Evolutionary conservation across 2,329 filamentous ascomycete species (phyloP).

Genomic region (Exophiala viscosa): DNA sequence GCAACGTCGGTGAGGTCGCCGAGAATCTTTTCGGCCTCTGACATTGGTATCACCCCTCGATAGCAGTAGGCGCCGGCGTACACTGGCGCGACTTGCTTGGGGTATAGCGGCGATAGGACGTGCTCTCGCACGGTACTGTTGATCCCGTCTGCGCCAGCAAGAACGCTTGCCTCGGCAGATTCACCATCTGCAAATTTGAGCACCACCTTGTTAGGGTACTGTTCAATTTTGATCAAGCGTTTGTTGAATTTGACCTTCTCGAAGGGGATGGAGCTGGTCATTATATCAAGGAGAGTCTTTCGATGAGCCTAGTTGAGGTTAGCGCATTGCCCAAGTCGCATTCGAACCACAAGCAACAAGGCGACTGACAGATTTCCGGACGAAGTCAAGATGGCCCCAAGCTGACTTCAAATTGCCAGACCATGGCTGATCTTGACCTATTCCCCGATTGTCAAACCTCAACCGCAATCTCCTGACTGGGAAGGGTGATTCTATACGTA

Average conservation of each 20-base stretch:
- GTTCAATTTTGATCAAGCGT: slow-evolving; percentile 8
- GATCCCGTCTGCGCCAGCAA: slow-evolving; percentile 13
- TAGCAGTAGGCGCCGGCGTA: slow-evolving; percentile 20
- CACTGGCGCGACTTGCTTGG: slow-evolving; percentile 15
- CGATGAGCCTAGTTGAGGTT: too few species aligned
- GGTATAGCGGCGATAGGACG: slow-evolving; percentile 9
- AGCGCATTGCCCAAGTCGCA: background rate
- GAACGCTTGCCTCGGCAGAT: slow-evolving; percentile 5
- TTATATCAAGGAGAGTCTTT: too few species aligned
- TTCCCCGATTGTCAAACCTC: slow-evolving; percentile 2
- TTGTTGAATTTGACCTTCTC: slow-evolving; percentile 20
- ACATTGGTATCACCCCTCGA: slow-evolving; percentile 12
- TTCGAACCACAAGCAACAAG: too few species aligned
- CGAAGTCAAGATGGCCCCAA: slow-evolving; percentile 18
- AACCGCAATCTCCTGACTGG: too few species aligned
- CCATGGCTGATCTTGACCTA: slow-evolving; percentile 16
- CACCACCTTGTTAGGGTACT: slow-evolving; percentile 5
- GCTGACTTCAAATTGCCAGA: slow-evolving; percentile 10
- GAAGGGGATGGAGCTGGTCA: slow-evolving; percentile 11
- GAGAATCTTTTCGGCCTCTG: slow-evolving; percentile 8
- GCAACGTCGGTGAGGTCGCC: slow-evolving; percentile 21
- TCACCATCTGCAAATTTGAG: background rate
- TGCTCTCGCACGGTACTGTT: slow-evolving; percentile 4
- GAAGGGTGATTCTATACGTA: too few species aligned
- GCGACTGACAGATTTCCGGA: slow-evolving; percentile 17